Conservation (phyloP, 129 eudicot species). For the Scalesia atractyloides region DNA sequence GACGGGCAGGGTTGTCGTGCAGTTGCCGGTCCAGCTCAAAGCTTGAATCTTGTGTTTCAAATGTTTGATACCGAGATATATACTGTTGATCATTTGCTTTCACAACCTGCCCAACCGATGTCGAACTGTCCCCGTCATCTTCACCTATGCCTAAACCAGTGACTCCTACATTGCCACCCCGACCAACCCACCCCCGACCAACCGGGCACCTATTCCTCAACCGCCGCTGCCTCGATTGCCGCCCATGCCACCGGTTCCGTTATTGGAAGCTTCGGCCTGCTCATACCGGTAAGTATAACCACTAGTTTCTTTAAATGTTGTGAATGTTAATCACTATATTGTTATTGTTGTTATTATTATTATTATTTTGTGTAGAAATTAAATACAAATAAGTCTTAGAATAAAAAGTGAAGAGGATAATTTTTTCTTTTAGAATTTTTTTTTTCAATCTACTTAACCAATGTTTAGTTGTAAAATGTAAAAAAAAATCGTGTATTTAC, state of each 20-base stretch:
- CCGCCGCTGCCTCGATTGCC: slow-evolving; percentile 54
- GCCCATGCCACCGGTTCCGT: slow-evolving; percentile 63
- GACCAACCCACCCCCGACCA: slow-evolving; percentile 36
- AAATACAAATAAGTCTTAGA: too few relatives aligned
- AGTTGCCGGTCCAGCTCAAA: slow-evolving; percentile 63
- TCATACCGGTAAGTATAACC: slow-evolving; percentile 55
- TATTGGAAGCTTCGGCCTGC: slow-evolving; percentile 81
- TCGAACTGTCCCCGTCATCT: slow-evolving; percentile 63
- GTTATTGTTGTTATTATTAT: too few relatives aligned
- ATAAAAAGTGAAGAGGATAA: too few relatives aligned
- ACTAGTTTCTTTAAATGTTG: background rate
- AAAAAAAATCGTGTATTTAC: too few relatives aligned
- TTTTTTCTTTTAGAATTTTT: too few relatives aligned
- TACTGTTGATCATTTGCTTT: slow-evolving; percentile 62
- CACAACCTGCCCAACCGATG: slow-evolving; percentile 90
- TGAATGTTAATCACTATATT: background rate
- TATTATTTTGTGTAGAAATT: too few relatives aligned
- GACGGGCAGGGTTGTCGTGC: slow-evolving; percentile 68
- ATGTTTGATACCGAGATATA: slow-evolving; percentile 67
- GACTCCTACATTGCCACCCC: slow-evolving; percentile 42
- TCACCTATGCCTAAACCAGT: slow-evolving; percentile 34
- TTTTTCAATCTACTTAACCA: too few relatives aligned
- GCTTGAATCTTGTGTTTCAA: slow-evolving; percentile 56
- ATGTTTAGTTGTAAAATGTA: too few relatives aligned
- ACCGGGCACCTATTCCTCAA: slow-evolving; percentile 24